These are phyloP conservation scores for Corymbia calophylla DNA, from an alignment of 441 rosid species.

Conservation along the genomic window DNA sequence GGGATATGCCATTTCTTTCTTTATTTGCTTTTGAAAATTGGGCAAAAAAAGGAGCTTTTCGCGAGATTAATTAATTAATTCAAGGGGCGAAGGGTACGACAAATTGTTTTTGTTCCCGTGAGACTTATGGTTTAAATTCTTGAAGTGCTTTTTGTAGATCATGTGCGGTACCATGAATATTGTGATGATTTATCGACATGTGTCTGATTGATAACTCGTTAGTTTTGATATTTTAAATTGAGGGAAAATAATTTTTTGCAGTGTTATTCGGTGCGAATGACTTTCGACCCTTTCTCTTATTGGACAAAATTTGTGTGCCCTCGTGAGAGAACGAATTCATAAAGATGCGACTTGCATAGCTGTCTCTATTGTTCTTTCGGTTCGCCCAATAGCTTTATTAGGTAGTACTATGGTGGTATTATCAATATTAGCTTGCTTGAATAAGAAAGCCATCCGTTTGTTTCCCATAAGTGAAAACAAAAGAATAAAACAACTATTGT, in stretches of 20 bases:
- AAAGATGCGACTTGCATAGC: neutral
- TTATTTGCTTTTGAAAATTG: neutral
- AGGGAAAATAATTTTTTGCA: neutral
- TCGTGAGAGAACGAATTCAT: neutral
- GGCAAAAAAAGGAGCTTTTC: neutral
- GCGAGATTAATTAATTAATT: neutral
- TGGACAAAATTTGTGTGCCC: neutral
- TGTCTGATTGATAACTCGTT: neutral
- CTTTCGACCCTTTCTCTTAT: neutral
- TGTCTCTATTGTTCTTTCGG: neutral
- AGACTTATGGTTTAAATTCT: rapidly evolving
- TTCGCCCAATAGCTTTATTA: neutral
- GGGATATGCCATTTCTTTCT: neutral
- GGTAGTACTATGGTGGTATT: neutral
- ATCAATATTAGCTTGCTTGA: neutral
- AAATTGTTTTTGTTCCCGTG: rapidly evolving
- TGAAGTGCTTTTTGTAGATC: neutral
- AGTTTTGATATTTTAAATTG: neutral
- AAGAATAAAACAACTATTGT: neutral
- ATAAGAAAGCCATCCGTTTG: neutral
- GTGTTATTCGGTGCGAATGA: neutral
- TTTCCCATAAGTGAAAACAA: neutral
- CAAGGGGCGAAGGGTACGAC: neutral
- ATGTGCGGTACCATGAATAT: neutral
- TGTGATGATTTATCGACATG: rapidly evolving